Evolutionary conservation across 768 basidiomycete species (phyloP).

Genomic region (Trametes cubensis): DNA sequence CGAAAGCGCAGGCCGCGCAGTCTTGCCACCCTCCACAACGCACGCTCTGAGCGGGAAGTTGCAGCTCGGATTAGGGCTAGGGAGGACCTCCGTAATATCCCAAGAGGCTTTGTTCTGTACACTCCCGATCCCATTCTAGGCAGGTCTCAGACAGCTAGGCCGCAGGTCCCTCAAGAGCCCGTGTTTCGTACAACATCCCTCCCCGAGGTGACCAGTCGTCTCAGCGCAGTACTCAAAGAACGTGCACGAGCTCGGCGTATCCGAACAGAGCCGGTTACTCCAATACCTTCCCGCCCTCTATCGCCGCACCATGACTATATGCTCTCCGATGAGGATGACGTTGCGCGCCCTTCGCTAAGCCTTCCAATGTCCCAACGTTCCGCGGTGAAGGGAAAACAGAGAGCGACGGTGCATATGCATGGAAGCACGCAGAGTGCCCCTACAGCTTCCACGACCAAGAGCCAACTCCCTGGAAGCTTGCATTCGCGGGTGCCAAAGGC

Average conservation of each 20-base stretch:
- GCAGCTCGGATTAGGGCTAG: constrained; percentile 66
- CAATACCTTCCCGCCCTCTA: constrained; percentile 9
- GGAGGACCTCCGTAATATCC: constrained; percentile 58
- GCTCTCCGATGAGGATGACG: constrained; percentile 33
- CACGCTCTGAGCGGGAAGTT: constrained; percentile 60
- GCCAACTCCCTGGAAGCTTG: constrained; percentile 2
- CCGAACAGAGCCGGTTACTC: constrained; percentile 13
- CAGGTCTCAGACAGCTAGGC: not conserved
- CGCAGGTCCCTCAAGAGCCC: constrained; percentile 5
- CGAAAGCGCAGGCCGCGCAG: constrained; percentile 50
- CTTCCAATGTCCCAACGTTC: not conserved
- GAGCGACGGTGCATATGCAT: no score
- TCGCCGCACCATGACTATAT: constrained; percentile 39
- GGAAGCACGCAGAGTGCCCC: constrained; percentile 48
- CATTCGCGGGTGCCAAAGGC: constrained; percentile 46
- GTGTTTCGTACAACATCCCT: constrained; percentile 25
- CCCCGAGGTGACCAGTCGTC: constrained; percentile 19
- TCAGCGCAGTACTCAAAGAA: constrained; percentile 24
- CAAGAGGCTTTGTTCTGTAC: constrained; percentile 69
- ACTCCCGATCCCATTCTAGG: constrained; percentile 40
- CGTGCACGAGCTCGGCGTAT: constrained; percentile 22
- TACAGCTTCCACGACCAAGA: not conserved
- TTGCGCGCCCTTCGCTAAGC: not conserved
- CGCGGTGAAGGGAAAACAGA: constrained; percentile 56
- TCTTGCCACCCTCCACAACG: constrained; percentile 51